These are phyloP conservation scores for Erigeron canadensis DNA, from an alignment of 129 eudicot genomes.

Conservation along the genomic window DNA sequence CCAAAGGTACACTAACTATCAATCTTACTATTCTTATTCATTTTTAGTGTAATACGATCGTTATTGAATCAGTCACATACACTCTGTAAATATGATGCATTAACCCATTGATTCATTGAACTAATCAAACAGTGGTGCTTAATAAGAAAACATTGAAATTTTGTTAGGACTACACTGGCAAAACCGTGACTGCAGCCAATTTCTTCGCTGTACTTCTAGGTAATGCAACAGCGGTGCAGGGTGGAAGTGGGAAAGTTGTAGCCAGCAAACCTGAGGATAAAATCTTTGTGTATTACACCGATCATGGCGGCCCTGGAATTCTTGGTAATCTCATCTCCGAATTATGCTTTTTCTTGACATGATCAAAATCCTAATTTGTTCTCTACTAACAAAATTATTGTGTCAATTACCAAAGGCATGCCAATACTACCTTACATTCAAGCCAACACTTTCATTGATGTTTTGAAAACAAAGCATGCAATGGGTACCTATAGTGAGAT, in stretches of 20 bases:
- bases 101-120: background rate
- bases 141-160: background rate
- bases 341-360: background rate
- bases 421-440: conserved; percentile 49
- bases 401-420: conserved; percentile 50
- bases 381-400: background rate
- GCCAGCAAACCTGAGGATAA: conserved; percentile 56
- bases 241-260: conserved; percentile 72
- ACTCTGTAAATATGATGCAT: background rate
- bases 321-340: conserved; percentile 37
- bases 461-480: conserved; percentile 61
- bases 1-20: conserved; percentile 53
- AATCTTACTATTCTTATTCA: background rate
- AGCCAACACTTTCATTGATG: conserved; percentile 58
- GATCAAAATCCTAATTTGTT: background rate
- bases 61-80: background rate
- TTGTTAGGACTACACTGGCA: conserved; percentile 64
- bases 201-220: conserved; percentile 64
- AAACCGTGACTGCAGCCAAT: conserved; percentile 49
- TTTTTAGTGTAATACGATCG: background rate
- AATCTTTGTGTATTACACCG: conserved; percentile 60
- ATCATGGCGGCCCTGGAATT: conserved; percentile 81
- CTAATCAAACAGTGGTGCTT: background rate
- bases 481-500: conserved; percentile 62
- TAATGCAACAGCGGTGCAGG: conserved; percentile 45